Conservation (phyloP, 2,329 filamentous ascomycete species). For the Pleurostoma richardsiae region DNA sequence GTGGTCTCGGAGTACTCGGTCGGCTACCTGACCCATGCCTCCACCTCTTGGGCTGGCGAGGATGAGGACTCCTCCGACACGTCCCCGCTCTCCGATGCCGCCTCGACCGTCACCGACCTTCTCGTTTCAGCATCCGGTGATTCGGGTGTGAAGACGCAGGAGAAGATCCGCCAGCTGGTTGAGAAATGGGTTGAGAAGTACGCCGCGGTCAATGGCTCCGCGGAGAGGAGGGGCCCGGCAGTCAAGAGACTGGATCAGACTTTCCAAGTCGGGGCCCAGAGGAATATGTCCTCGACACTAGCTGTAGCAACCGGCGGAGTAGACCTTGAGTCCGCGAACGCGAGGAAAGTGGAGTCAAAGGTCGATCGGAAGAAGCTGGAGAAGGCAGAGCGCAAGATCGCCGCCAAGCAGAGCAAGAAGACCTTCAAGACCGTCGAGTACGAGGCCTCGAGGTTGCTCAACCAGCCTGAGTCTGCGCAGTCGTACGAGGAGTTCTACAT, state of each 20-base stretch:
- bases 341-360: conserved; percentile 91
- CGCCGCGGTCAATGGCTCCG: conserved; percentile 66
- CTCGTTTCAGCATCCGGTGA: conserved; percentile 91
- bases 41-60: conserved; percentile 74
- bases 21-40: conserved; percentile 91
- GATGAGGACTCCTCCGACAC: conserved; percentile 61
- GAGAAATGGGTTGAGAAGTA: conserved; percentile 85
- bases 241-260: conserved; percentile 88
- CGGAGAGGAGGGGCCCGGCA: conserved; percentile 67
- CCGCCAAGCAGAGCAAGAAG: conserved; percentile 98
- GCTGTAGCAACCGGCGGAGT: conserved; percentile 80
- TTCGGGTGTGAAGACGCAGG: conserved; percentile 64
- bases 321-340: conserved; percentile 89
- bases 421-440: conserved; percentile 98
- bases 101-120: conserved; percentile 77
- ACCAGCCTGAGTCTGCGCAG: conserved; percentile 75
- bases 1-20: conserved; percentile 88
- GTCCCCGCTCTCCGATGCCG: conserved; percentile 80
- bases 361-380: conserved; percentile 99
- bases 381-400: conserved; percentile 96
- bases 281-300: conserved; percentile 93
- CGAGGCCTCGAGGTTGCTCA: conserved; percentile 85
- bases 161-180: conserved; percentile 76
- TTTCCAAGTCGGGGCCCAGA: conserved; percentile 87
- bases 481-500: conserved; percentile 99